phyloP scores from a whole-genome alignment of 2,329 filamentous ascomycete genomes.

The Metarhizium sp. region DNA sequence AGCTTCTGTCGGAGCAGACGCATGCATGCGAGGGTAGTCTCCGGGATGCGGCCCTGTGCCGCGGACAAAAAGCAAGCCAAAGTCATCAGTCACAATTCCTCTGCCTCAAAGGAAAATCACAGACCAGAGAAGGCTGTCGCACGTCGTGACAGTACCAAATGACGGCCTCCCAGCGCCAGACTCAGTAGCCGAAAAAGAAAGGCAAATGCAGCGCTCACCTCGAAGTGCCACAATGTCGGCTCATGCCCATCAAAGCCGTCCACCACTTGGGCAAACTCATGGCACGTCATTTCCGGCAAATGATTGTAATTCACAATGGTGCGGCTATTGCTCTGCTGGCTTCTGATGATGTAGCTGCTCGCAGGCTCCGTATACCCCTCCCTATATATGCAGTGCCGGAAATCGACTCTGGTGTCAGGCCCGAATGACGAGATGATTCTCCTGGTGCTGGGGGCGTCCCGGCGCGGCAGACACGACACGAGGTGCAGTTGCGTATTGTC shows the following conservation, averaged over 20 bases:
- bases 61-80: background rate
- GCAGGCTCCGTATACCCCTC: slow-evolving; percentile 45
- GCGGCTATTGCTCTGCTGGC: slow-evolving; percentile 46
- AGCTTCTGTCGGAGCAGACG: slow-evolving; percentile 38
- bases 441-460: slow-evolving; percentile 36
- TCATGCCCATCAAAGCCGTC: slow-evolving; percentile 25
- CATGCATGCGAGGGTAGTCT: slow-evolving; percentile 51
- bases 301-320: slow-evolving; percentile 64
- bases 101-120: background rate
- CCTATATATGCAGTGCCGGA: slow-evolving; percentile 52
- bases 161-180: background rate
- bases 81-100: background rate
- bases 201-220: slow-evolving; percentile 33
- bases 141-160: too few relatives aligned
- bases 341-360: slow-evolving; percentile 61
- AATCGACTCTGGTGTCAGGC: slow-evolving; percentile 28
- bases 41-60: slow-evolving; percentile 53
- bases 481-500: slow-evolving; percentile 29
- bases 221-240: slow-evolving; percentile 61
- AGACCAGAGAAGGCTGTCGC: too few relatives aligned
- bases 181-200: too few relatives aligned
- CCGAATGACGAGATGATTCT: slow-evolving; percentile 48
- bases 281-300: slow-evolving; percentile 55
- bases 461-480: slow-evolving; percentile 44
- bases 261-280: slow-evolving; percentile 45